phyloP scores from a whole-genome alignment of 1,284 basidiomycete species.

The Cryptococcus sp. region DNA sequence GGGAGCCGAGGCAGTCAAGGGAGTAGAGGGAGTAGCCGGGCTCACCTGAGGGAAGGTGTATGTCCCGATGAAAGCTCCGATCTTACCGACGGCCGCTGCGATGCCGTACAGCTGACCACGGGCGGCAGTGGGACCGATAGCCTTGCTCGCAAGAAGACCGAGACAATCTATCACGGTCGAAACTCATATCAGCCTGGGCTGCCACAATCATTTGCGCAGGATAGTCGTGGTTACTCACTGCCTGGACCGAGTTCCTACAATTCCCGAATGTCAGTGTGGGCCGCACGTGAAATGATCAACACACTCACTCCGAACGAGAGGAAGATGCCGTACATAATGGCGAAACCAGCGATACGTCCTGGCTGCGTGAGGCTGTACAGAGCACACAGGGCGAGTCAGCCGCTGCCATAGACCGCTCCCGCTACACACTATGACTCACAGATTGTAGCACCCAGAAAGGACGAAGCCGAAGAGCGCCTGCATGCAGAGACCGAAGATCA shows the following conservation, averaged over 20 bases:
- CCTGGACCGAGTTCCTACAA: constrained; percentile 32
- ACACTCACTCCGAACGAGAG: constrained; percentile 76
- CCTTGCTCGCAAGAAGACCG: constrained; percentile 78
- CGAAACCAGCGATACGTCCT: constrained; percentile 72
- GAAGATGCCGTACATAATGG: constrained; percentile 88
- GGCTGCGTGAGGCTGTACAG: constrained; percentile 42
- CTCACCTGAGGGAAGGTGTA: constrained; percentile 70
- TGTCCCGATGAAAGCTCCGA: constrained; percentile 72
- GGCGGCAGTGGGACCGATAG: constrained; percentile 72
- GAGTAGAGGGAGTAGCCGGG: too few species aligned
- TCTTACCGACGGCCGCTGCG: constrained; percentile 86
- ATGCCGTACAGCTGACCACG: constrained; percentile 83
- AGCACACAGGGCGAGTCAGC: neutral
- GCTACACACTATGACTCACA: constrained; percentile 44
- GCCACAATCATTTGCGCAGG: neutral
- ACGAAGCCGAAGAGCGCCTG: constrained; percentile 82
- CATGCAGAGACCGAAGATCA: constrained; percentile 70
- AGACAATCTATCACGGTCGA: constrained; percentile 61
- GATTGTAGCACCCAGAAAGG: constrained; percentile 74
- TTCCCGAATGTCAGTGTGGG: neutral
- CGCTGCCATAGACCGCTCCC: neutral
- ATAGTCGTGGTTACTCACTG: constrained; percentile 17
- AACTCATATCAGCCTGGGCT: neutral
- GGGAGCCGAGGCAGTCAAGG: too few species aligned
- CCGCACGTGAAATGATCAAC: neutral